Conservation (phyloP, 2,329 filamentous ascomycete species). For the Cercospora janseana region DNA sequence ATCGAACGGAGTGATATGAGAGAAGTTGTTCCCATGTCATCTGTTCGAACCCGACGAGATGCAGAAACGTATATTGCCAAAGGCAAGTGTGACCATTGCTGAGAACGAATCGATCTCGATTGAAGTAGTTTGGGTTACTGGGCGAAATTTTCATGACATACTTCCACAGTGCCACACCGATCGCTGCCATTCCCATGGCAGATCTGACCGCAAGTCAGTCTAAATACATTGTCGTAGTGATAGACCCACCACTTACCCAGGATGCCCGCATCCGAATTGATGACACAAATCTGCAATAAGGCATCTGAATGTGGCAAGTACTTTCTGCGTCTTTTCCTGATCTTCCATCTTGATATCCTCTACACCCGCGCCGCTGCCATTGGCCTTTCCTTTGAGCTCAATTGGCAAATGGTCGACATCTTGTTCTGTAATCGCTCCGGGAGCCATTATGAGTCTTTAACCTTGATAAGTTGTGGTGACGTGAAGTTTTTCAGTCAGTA, state of each 20-base stretch:
- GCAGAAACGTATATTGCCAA: slow-evolving; percentile 56
- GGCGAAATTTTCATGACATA: slow-evolving; percentile 62
- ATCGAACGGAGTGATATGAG: slow-evolving; percentile 52
- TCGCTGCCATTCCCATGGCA: slow-evolving; percentile 61
- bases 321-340: slow-evolving; percentile 43
- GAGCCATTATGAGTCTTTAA: slow-evolving; percentile 27
- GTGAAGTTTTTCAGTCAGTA: not conserved
- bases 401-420: slow-evolving; percentile 32
- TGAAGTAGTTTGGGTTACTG: slow-evolving; percentile 56
- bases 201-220: slow-evolving; percentile 38
- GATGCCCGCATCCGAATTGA: slow-evolving; percentile 68
- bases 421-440: slow-evolving; percentile 27
- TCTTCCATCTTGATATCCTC: slow-evolving; percentile 33
- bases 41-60: slow-evolving; percentile 51
- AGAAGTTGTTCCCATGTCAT: slow-evolving; percentile 59
- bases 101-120: slow-evolving; percentile 62
- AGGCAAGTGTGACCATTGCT: slow-evolving; percentile 60
- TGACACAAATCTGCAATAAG: slow-evolving; percentile 68
- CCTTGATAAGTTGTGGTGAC: not conserved
- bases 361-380: slow-evolving; percentile 18
- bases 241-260: slow-evolving; percentile 50
- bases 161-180: slow-evolving; percentile 61
- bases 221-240: not conserved
- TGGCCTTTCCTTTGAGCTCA: slow-evolving; percentile 29
- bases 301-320: slow-evolving; percentile 60